Evolutionary conservation across 2,329 filamentous ascomycete genomes (phyloP).

Genomic region (Colletotrichum musicola): DNA sequence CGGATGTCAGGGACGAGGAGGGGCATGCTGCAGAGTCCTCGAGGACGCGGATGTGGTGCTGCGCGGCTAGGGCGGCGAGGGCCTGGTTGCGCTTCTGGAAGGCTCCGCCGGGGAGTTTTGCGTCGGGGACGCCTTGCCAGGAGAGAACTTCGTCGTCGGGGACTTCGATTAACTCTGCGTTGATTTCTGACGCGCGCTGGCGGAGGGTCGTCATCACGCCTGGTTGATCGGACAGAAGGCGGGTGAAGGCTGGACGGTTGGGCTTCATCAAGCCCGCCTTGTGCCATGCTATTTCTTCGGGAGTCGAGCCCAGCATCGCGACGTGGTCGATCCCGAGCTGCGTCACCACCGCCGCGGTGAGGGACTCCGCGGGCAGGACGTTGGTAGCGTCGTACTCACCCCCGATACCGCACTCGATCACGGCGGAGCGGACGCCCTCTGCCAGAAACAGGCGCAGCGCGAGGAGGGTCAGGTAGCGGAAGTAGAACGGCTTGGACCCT

Average conservation of each 20-base stretch:
- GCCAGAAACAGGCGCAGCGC: constrained; percentile 75
- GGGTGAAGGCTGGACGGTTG: constrained; percentile 63
- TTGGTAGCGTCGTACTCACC: constrained; percentile 79
- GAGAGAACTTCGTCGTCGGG: constrained; percentile 13
- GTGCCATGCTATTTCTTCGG: constrained; percentile 79
- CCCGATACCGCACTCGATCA: constrained; percentile 77
- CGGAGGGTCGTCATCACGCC: constrained; percentile 60
- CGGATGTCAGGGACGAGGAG: constrained; percentile 43
- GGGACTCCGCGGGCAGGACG: constrained; percentile 62
- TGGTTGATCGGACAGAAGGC: constrained; percentile 43
- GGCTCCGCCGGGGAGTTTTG: constrained; percentile 63
- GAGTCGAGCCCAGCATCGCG: constrained; percentile 70
- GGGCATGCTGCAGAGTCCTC: constrained; percentile 56
- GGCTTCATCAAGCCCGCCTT: constrained; percentile 79
- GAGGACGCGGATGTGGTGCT: constrained; percentile 39
- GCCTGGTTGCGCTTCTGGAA: constrained; percentile 73
- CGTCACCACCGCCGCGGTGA: constrained; percentile 71
- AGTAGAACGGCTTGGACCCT: constrained; percentile 66
- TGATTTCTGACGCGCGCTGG: constrained; percentile 65
- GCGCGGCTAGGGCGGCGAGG: constrained; percentile 62
- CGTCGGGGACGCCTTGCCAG: constrained; percentile 46
- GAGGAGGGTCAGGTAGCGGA: constrained; percentile 74
- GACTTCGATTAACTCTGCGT: constrained; percentile 55
- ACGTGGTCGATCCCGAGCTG: constrained; percentile 79
- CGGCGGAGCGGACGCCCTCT: constrained; percentile 71